A percentile compares a stretch with the other conserved stretches of the same genome.
phyloP scores from a whole-genome alignment of 164 flowering plant genomes.

The Stephania cephalantha region DNA sequence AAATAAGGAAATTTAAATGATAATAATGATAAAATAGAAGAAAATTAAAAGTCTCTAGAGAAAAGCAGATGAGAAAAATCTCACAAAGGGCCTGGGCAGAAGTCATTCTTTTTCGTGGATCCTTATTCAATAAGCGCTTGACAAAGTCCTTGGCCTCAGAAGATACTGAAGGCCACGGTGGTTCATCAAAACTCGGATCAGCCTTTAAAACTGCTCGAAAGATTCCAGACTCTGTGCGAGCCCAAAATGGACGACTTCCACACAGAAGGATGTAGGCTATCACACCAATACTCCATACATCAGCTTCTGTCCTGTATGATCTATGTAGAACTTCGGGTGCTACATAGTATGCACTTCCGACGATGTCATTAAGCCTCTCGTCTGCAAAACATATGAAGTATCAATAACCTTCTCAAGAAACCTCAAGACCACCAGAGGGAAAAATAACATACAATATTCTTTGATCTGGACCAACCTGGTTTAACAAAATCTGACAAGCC shows the following conservation, averaged over 20 bases:
- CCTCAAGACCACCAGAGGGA: background rate
- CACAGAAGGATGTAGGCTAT: conserved; percentile 88
- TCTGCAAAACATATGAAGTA: conserved; percentile 40
- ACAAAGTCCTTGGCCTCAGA: conserved; percentile 85
- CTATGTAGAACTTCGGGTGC: conserved; percentile 97
- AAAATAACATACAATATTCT: background rate
- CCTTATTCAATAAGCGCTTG: conserved; percentile 65
- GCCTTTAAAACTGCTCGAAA: conserved; percentile 83
- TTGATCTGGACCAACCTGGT: conserved; percentile 57
- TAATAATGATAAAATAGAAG: background rate
- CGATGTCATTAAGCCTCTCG: conserved; percentile 95
- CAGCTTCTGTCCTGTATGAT: conserved; percentile 88
- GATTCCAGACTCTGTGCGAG: conserved; percentile 91
- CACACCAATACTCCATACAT: conserved; percentile 98
- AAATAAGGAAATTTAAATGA: background rate
- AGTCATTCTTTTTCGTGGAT: conserved; percentile 75
- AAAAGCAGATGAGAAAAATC: conserved; percentile 20
- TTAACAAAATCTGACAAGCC: conserved; percentile 93
- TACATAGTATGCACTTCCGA: conserved; percentile 97
- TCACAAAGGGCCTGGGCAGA: conserved; percentile 89
- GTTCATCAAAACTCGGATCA: conserved; percentile 82
- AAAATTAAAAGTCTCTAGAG: background rate
- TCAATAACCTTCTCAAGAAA: conserved; percentile 7
- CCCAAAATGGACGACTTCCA: conserved; percentile 99
- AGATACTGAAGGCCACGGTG: conserved; percentile 83